Percentiles rank a stretch among this genome's conserved stretches.
Conservation (phyloP, 352 stramenopile species). For the Saprolegnia diclina region DNA sequence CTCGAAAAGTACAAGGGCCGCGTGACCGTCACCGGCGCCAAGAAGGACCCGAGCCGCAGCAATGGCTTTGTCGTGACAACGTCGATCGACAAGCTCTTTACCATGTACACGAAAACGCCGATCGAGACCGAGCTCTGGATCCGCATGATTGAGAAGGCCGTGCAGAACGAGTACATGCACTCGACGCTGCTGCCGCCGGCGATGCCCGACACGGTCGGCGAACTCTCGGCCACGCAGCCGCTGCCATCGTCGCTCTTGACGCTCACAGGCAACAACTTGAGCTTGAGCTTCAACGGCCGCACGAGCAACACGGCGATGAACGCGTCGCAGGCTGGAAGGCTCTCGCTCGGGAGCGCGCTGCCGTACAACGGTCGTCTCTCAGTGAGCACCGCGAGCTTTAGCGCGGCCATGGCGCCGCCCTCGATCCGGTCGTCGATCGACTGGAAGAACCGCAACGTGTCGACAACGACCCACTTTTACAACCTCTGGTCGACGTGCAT, state of each 20-base stretch:
- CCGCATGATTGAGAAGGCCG: slow-evolving; percentile 75
- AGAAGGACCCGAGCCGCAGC: slow-evolving; percentile 50
- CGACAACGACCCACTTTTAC: slow-evolving; percentile 81
- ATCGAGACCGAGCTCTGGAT: slow-evolving; percentile 82
- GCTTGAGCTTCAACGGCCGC: slow-evolving; percentile 27
- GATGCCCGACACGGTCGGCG: slow-evolving; percentile 22
- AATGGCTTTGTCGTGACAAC: slow-evolving; percentile 81
- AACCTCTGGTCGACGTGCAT: slow-evolving; percentile 52
- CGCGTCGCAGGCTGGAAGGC: background rate
- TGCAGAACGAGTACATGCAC: slow-evolving; percentile 39
- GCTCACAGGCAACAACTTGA: slow-evolving; percentile 11
- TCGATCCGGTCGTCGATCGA: slow-evolving; percentile 70
- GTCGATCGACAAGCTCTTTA: slow-evolving; percentile 82
- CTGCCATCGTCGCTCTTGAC: slow-evolving; percentile 14
- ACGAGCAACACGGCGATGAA: background rate
- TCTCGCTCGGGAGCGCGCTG: slow-evolving; percentile 17
- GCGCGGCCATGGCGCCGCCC: slow-evolving; percentile 42
- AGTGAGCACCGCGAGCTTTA: slow-evolving; percentile 23
- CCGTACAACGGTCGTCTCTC: slow-evolving; percentile 18
- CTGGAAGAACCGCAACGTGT: slow-evolving; percentile 80
- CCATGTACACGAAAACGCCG: slow-evolving; percentile 73
- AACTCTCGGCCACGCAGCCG: background rate
- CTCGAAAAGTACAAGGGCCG: slow-evolving; percentile 79
- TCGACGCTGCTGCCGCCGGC: slow-evolving; percentile 9
- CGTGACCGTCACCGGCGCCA: slow-evolving; percentile 70